phyloP scores from a whole-genome alignment of 2,329 filamentous ascomycete species.

The Aspergillus sp. region DNA sequence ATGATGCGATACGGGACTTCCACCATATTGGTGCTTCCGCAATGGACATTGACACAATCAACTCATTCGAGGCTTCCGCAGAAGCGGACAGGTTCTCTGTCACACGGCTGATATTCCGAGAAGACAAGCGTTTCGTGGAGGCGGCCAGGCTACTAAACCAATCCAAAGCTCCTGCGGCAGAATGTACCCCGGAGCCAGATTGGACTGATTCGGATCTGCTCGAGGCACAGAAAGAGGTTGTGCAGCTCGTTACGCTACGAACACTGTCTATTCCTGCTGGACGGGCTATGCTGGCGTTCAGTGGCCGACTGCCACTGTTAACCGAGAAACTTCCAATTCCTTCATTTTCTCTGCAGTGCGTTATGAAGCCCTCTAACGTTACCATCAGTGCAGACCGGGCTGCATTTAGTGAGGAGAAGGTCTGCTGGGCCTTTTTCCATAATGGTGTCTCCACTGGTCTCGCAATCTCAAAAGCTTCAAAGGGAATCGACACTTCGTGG shows the following conservation, averaged over 20 bases:
- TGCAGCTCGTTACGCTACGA: constrained; percentile 77
- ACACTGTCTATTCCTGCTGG: constrained; percentile 87
- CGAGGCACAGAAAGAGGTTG: constrained; percentile 87
- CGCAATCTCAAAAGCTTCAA: constrained; percentile 81
- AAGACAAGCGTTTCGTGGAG: constrained; percentile 85
- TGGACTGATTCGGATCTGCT: constrained; percentile 85
- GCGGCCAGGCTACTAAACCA: constrained; percentile 82
- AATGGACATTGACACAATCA: constrained; percentile 44
- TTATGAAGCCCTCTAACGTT: constrained; percentile 87
- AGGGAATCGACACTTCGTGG: constrained; percentile 97
- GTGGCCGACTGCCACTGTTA: constrained; percentile 77
- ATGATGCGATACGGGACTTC: constrained; percentile 67
- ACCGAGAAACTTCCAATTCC: constrained; percentile 88
- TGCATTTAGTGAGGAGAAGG: constrained; percentile 88
- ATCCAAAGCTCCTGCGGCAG: constrained; percentile 71
- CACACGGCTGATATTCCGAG: constrained; percentile 81
- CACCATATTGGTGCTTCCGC: constrained; percentile 63
- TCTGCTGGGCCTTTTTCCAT: constrained; percentile 98
- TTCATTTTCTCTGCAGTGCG: constrained; percentile 85
- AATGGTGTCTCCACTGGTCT: constrained; percentile 90
- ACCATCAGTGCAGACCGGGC: constrained; percentile 89
- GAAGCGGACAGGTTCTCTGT: constrained; percentile 80
- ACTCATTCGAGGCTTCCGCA: constrained; percentile 69
- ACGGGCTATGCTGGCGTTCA: constrained; percentile 81
- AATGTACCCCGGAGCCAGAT: constrained; percentile 66